phyloP scores from a whole-genome alignment of 768 basidiomycete species.

The Hypholoma sublateritium region DNA sequence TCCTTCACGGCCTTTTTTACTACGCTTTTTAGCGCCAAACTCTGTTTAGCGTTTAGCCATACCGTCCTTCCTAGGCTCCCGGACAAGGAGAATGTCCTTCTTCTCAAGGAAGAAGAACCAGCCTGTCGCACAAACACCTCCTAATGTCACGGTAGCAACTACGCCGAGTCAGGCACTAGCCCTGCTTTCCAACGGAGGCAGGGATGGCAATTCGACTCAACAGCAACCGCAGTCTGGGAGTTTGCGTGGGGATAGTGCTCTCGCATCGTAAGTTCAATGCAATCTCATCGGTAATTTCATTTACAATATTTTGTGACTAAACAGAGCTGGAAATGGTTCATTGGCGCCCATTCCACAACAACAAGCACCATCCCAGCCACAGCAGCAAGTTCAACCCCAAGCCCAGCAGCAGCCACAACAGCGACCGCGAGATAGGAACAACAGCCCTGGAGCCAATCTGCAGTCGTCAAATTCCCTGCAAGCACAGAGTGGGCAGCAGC shows the following conservation, averaged over 20 bases:
- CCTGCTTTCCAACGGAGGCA: slow-evolving; percentile 41
- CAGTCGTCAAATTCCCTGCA: slow-evolving; percentile 27
- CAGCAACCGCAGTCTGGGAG: slow-evolving; percentile 25
- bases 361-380: slow-evolving; percentile 22
- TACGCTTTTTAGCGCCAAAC: slow-evolving; percentile 15
- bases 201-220: slow-evolving; percentile 21
- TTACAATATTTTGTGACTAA: neutral
- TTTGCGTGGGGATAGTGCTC: slow-evolving; percentile 25
- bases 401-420: slow-evolving; percentile 11
- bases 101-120: slow-evolving; percentile 86
- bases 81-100: slow-evolving; percentile 87
- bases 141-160: slow-evolving; percentile 57
- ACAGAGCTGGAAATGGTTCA: slow-evolving; percentile 23
- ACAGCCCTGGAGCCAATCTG: slow-evolving; percentile 25
- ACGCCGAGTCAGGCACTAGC: slow-evolving; percentile 69
- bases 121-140: slow-evolving; percentile 40
- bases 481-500: slow-evolving; percentile 17
- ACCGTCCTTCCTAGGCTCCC: slow-evolving; percentile 62
- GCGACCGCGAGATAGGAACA: slow-evolving; percentile 37
- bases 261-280: slow-evolving; percentile 16
- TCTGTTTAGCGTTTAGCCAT: slow-evolving; percentile 45
- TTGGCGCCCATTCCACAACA: slow-evolving; percentile 22
- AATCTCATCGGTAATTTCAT: neutral
- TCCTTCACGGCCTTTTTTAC: slow-evolving; percentile 5
- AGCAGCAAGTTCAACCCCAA: neutral